A percentile compares a stretch with the other conserved stretches of the same genome.
These are phyloP conservation scores for Puccinia coronata DNA, from an alignment of 1,284 basidiomycete species.

Conservation along the genomic window DNA sequence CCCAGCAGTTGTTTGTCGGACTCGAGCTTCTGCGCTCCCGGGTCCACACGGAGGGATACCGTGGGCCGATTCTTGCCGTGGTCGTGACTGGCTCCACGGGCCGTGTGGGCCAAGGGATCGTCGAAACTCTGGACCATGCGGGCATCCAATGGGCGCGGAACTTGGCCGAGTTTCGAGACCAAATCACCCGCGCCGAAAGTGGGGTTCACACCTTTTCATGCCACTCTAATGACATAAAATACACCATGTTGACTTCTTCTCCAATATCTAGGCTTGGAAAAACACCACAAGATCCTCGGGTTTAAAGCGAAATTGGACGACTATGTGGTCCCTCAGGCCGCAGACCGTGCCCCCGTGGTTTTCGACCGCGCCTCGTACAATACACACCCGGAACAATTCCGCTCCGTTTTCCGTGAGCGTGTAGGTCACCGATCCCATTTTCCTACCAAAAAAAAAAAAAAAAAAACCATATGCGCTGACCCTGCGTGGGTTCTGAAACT, in stretches of 20 bases:
- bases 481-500: too few relatives aligned
- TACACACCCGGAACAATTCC: slow-evolving; percentile 67
- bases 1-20: slow-evolving; percentile 66
- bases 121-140: slow-evolving; percentile 71
- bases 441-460: too few relatives aligned
- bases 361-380: slow-evolving; percentile 76
- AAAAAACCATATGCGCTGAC: too few relatives aligned
- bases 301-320: slow-evolving; percentile 34
- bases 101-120: slow-evolving; percentile 74
- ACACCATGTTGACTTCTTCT: background rate
- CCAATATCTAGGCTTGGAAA: background rate
- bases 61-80: slow-evolving; percentile 73
- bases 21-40: slow-evolving; percentile 67
- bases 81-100: slow-evolving; percentile 75
- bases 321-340: slow-evolving; percentile 23
- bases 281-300: slow-evolving; percentile 33
- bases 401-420: slow-evolving; percentile 70
- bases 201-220: background rate
- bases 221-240: background rate
- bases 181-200: slow-evolving; percentile 6
- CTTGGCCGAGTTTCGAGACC: slow-evolving; percentile 64
- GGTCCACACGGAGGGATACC: slow-evolving; percentile 68
- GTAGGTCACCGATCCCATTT: slow-evolving; percentile 59
- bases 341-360: slow-evolving; percentile 51
- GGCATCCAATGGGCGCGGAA: slow-evolving; percentile 66